Conservation (phyloP, 202 grass and related monocot genomes). For the Panicum hallii region DNA sequence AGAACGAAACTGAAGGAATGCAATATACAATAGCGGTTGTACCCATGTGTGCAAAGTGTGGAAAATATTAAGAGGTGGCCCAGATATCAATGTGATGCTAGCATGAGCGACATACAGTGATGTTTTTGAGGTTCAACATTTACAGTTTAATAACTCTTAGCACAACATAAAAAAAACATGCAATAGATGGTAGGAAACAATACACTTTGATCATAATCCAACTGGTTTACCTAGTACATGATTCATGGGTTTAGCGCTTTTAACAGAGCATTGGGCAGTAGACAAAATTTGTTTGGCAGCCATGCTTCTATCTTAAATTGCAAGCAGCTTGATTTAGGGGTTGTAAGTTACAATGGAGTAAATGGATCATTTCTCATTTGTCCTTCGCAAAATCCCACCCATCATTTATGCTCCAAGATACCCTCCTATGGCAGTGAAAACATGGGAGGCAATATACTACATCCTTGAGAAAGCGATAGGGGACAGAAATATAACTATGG, state of each 20-base stretch:
- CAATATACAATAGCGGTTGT: not conserved
- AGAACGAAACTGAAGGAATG: not conserved
- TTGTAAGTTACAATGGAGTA: not conserved
- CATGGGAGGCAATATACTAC: not conserved
- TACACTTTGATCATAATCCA: constrained; percentile 3
- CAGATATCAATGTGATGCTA: constrained; percentile 18
- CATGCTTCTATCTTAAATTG: constrained; percentile 19
- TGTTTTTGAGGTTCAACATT: not conserved
- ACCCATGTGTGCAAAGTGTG: not conserved
- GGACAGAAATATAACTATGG: not conserved
- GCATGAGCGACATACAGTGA: not conserved
- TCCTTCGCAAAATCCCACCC: not conserved
- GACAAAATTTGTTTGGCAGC: constrained; percentile 6
- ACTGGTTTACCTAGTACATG: not conserved
- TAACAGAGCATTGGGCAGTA: not conserved
- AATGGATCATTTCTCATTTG: constrained; percentile 10
- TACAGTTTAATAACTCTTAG: not conserved
- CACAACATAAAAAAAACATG: not conserved
- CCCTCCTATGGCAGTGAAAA: constrained; percentile 16
- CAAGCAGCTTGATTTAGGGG: not conserved
- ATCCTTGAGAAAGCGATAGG: constrained; percentile 1
- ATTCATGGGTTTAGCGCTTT: not conserved
- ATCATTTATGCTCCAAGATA: not conserved
- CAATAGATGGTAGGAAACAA: not conserved
- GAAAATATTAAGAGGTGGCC: not conserved